Evolutionary conservation across 2,329 filamentous ascomycete genomes (phyloP), one percentile per base, ranked within the genome.

Genomic region (Calonectria pseudoreteaudii): DNA sequence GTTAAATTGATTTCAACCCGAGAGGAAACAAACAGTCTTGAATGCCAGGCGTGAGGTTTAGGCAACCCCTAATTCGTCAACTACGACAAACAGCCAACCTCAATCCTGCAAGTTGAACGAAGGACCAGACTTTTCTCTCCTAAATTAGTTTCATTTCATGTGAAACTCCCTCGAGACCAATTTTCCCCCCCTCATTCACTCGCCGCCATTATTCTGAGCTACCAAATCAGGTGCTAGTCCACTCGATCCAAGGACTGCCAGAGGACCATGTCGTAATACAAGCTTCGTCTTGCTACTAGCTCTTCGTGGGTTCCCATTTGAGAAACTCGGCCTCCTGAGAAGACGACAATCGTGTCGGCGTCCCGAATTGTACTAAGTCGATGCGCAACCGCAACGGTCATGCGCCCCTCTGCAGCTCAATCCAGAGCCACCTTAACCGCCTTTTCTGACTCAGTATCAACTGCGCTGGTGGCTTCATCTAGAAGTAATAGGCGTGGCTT

Each of bases 311-410:
- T 88, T n/a, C 93, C 92, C 70, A 86, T 84, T 80, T 94, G 91
- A 1, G 91, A 85, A 47, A 94, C 78, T 20, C 71, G 70, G 0
- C 85, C 84, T 3, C 78, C 75, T 0, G 78, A 79, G 80, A 94
- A 91, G 0, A 94, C 91, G 68, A 90, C 91, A 74, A 94, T 94
- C 0, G 86, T 80, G 80, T 93, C 89, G 0, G 91, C 91, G 74
- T 92, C 88, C 74, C 91, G 91, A 6, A 87, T 83, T 0, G 86
- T 87, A 30, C 90, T 86, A 6, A 88, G 78, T 7, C 92, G 86
- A 81, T 94, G 93, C 1, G 93, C 92, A 1, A 94, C 91, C 5
- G 92, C 91, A 13, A 94, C 86, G 0, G 91, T 93, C 0, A 92
- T 88, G 66, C 82, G 82, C 71, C 74, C 87, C 4, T 81, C 81